These are phyloP conservation scores for Paracamarosporium sp. DNA, from an alignment of 2,329 filamentous ascomycete genomes.

Conservation along the genomic window DNA sequence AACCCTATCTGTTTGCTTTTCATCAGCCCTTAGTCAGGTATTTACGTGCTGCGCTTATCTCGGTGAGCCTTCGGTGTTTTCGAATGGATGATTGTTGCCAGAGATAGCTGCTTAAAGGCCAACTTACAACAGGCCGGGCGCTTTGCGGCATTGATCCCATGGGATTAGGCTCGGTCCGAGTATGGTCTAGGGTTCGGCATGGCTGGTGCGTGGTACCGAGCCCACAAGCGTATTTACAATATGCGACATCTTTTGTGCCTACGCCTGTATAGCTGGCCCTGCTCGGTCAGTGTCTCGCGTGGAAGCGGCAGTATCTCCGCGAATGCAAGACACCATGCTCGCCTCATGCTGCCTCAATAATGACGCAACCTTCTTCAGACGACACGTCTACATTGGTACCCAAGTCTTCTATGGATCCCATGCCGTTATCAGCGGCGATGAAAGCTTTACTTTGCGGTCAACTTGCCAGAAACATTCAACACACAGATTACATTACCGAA, in stretches of 20 bases:
- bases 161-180: background rate
- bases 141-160: background rate
- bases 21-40: background rate
- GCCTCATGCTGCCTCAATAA: conserved; percentile 26
- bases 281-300: conserved; percentile 32
- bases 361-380: conserved; percentile 35
- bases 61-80: background rate
- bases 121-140: background rate
- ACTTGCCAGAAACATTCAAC: background rate
- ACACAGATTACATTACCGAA: conserved; percentile 1
- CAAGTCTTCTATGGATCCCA: background rate
- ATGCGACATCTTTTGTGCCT: conserved; percentile 1
- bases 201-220: conserved; percentile 5
- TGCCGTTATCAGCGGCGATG: background rate
- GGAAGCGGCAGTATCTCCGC: conserved; percentile 41
- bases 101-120: background rate
- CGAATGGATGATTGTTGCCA: background rate
- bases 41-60: background rate
- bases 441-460: background rate
- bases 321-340: conserved; percentile 35
- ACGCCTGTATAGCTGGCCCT: conserved; percentile 24
- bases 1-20: background rate
- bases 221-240: conserved; percentile 13
- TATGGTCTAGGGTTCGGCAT: background rate
- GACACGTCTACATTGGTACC: conserved; percentile 14